These are phyloP conservation scores for Priceomyces melissophilus DNA, from an alignment of 805 yeast species.

Conservation along the genomic window DNA sequence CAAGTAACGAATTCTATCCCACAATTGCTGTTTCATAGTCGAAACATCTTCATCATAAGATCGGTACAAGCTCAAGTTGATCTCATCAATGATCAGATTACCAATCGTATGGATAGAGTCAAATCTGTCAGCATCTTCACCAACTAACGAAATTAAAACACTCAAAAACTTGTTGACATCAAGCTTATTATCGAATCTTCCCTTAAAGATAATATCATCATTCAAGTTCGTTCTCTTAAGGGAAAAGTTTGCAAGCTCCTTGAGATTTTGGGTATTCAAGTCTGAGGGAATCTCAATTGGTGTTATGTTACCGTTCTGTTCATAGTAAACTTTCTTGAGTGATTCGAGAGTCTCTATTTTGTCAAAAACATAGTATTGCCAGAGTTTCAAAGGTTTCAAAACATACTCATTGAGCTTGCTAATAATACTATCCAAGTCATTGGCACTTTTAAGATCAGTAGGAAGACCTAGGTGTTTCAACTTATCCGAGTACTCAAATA, in stretches of 20 bases:
- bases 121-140: conserved; percentile 16
- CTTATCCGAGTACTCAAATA: conserved; percentile 60
- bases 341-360: conserved; percentile 39
- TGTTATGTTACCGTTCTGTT: conserved; percentile 11
- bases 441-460: conserved; percentile 43
- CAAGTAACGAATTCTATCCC: conserved; percentile 71
- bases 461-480: conserved; percentile 63
- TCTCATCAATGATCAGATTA: conserved; percentile 61
- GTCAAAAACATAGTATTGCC: conserved; percentile 86
- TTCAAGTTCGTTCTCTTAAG: conserved; percentile 37
- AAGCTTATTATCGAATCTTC: conserved; percentile 53
- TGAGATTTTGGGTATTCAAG: conserved; percentile 35
- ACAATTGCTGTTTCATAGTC: conserved; percentile 64
- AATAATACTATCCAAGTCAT: conserved; percentile 59
- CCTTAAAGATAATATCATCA: conserved; percentile 43
- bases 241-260: conserved; percentile 48
- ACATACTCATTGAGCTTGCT: conserved; percentile 70
- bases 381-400: conserved; percentile 59
- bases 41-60: conserved; percentile 72
- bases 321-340: conserved; percentile 37
- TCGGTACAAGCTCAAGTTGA: conserved; percentile 68
- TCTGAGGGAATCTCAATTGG: conserved; percentile 43
- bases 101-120: conserved; percentile 36
- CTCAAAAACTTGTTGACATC: conserved; percentile 50
- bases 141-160: conserved; percentile 36